Percentiles rank a stretch among this genome's conserved stretches.
phyloP scores from a whole-genome alignment of 495 filamentous ascomycete genomes.

The Copromyces sp. region DNA sequence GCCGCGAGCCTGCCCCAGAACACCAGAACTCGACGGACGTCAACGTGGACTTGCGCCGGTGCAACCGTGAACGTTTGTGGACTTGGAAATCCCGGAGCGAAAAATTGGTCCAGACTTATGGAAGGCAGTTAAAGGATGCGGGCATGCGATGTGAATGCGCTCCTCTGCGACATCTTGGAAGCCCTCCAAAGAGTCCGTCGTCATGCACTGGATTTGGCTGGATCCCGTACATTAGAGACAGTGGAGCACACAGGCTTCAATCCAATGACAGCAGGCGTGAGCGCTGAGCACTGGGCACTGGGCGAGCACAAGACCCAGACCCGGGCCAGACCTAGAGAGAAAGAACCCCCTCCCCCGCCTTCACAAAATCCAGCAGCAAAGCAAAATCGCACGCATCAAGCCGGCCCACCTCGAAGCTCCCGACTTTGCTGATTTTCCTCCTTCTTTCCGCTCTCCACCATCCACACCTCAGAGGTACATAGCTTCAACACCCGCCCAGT shows the following conservation, averaged over 20 bases:
- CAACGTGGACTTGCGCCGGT: not conserved
- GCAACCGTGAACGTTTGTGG: not conserved
- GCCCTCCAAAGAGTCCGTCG: not conserved
- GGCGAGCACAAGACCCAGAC: not conserved
- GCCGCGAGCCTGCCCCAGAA: not conserved
- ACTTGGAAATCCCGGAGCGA: not conserved
- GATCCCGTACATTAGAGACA: not conserved
- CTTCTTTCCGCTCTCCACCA: slow-evolving; percentile 3
- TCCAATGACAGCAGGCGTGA: not conserved
- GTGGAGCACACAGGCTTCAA: not conserved
- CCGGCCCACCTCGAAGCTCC: slow-evolving; percentile 4
- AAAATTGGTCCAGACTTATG: not conserved
- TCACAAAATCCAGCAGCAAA: slow-evolving; percentile 26
- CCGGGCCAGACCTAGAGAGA: slow-evolving; percentile 12
- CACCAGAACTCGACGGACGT: not conserved
- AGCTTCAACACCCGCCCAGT: not conserved
- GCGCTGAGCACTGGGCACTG: not conserved
- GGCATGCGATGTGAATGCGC: not conserved
- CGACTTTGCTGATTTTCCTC: slow-evolving; percentile 7
- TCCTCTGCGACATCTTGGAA: not conserved
- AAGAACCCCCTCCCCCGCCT: slow-evolving; percentile 30
- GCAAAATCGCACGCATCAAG: slow-evolving; percentile 18
- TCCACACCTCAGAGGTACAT: not conserved
- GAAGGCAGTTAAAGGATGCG: not conserved
- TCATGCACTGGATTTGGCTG: not conserved